Conservation (phyloP, 2,329 filamentous ascomycete species). For the Sporothrix pseudoabietina region DNA sequence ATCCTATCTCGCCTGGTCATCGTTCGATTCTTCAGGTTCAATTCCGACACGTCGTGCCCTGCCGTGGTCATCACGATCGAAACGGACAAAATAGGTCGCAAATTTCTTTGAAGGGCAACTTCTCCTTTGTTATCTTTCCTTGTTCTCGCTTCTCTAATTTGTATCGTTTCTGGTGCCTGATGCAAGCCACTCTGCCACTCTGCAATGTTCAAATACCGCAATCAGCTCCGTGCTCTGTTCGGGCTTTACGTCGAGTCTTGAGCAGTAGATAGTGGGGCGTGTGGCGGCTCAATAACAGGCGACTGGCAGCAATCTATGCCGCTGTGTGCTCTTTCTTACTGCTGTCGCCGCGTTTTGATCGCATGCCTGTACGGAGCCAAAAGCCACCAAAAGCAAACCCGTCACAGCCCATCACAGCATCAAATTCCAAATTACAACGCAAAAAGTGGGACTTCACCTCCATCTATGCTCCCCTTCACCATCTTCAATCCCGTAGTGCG, state of each 20-base stretch:
- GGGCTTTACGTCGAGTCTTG: neutral
- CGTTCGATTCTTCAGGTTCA: neutral
- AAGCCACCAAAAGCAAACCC: constrained; percentile 6
- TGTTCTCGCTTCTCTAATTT: neutral
- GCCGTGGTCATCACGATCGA: neutral
- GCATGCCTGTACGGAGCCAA: neutral
- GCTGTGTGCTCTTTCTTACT: neutral
- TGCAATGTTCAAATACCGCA: neutral
- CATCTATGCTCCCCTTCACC: neutral
- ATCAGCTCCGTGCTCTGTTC: neutral
- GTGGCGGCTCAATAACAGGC: too few species aligned
- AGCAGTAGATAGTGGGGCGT: neutral
- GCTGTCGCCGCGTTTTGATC: neutral
- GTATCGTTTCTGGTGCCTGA: neutral
- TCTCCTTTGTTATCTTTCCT: neutral
- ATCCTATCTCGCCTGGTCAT: neutral
- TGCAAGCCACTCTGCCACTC: neutral
- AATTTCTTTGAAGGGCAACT: neutral
- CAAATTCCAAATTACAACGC: neutral
- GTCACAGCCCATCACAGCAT: neutral
- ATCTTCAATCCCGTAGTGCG: neutral
- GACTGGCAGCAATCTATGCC: neutral
- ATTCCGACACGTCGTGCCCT: neutral
- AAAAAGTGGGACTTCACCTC: neutral
- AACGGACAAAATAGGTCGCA: neutral